Base-by-base conservation (phyloP, 495 filamentous ascomycete species). In the Penicillium cosmopolitanum region DNA sequence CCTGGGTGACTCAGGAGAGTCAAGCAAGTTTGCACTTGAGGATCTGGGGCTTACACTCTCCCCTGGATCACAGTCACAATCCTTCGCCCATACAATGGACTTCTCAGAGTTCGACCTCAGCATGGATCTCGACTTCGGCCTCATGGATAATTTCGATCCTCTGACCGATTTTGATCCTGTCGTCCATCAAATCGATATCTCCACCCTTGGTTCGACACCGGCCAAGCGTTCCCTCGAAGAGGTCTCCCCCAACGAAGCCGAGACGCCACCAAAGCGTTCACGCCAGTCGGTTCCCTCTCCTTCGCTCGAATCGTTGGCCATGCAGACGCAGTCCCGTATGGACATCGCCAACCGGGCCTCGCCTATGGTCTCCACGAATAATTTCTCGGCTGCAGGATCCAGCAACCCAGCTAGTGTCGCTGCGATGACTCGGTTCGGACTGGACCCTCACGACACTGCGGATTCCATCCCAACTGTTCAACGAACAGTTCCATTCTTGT, bases 41-140 rank as follows among this genome's bases (percentile, higher is more conserved):
- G 53, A 61, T 61, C 59, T 56, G 48, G 59, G 59, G 53, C 53
- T 61, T 53, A 61, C 59, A 61, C 58, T 61, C 21, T 56, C 53
- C 53, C 59, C 59, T 46, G 59, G 59, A 40, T 61, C 53, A 3
- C 59, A 61, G 59, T 51, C 48, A 2, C 59, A 56, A 47, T 25
- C 53, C 34, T 2, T 38, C 28, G 38, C 42, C 15, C 15, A 53
- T 50, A 25, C 23, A 19, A 50, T 50, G 48, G 50, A 61, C 5
- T 21, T 48, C 31, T 53, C 51, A 15, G 52, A 53, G 15, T 31
- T 52, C 8, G 53, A 59, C 40, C 51, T 53, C 21, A 56, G 50
- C 33, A 40, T 53, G 10, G 28, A 31, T 9, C 53, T 63, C 21
- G 50, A 40, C 13, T 31, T 42, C 34, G 43, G 46, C 10, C 40